Percentiles rank a stretch among this genome's conserved stretches.
Conservation (phyloP, 306 rosid genomes). For the Quillaja saponaria region DNA sequence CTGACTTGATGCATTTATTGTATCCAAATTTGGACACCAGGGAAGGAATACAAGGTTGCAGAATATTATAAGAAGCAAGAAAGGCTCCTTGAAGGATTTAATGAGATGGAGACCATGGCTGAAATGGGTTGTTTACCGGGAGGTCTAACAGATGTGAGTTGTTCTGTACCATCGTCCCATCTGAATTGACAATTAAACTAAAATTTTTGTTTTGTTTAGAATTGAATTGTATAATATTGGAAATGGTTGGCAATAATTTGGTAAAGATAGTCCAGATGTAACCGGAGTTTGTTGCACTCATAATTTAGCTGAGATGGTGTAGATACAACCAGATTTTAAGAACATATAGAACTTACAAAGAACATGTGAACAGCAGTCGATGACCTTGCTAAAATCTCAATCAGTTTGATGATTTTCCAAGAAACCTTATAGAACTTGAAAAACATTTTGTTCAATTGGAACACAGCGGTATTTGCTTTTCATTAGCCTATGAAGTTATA, state of each 20-base stretch:
- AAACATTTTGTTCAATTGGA: not conserved
- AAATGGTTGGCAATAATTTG: no score
- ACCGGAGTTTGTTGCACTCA: not conserved
- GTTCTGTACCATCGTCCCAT: not conserved
- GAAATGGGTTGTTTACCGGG: constrained; percentile 66
- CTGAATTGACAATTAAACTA: no score
- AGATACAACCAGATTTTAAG: not conserved
- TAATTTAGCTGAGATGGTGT: constrained; percentile 1
- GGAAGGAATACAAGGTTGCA: constrained; percentile 54
- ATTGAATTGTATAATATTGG: no score
- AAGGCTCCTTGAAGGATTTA: constrained; percentile 74
- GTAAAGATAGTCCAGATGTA: no score
- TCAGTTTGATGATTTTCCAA: not conserved
- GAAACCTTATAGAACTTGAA: not conserved
- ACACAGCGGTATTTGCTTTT: not conserved
- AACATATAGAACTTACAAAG: not conserved
- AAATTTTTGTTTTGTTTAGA: no score
- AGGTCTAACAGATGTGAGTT: constrained; percentile 62
- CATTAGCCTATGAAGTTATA: no score
- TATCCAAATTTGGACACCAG: constrained; percentile 19
- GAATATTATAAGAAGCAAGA: constrained; percentile 76
- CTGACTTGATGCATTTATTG: not conserved
- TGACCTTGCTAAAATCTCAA: not conserved
- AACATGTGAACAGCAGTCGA: not conserved
- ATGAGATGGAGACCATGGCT: constrained; percentile 69